Conservation (phyloP, 2,329 filamentous ascomycete species). For the Zymoseptoria brevis region DNA sequence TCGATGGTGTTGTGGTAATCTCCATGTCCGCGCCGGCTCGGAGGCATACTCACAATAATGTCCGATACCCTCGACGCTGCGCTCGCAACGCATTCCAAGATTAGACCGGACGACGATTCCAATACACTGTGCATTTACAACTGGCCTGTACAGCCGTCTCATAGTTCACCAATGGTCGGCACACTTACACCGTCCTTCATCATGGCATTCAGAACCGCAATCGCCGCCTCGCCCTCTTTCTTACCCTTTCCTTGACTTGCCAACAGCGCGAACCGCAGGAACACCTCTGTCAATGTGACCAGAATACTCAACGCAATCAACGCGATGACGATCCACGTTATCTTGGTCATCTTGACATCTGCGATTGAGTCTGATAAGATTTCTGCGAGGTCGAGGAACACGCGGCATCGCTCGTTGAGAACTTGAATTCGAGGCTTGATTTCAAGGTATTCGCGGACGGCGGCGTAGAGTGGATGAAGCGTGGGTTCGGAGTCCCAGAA, state of each 20-base stretch:
- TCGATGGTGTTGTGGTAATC: no score
- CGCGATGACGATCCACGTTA: constrained; percentile 97
- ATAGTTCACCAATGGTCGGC: neutral
- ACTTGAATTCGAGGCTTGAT: constrained; percentile 95
- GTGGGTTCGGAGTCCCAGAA: constrained; percentile 98
- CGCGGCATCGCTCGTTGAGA: constrained; percentile 90
- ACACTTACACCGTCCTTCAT: neutral
- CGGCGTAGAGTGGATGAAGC: constrained; percentile 85
- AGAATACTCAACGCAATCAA: constrained; percentile 85
- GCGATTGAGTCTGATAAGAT: constrained; percentile 88
- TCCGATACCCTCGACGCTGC: neutral
- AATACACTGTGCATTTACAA: neutral
- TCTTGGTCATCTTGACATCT: constrained; percentile 88
- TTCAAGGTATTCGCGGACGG: constrained; percentile 93
- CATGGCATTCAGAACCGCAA: constrained; percentile 5
- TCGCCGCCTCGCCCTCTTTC: constrained; percentile 6
- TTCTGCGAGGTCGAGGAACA: constrained; percentile 93
- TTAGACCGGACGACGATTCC: neutral
- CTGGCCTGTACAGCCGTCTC: neutral
- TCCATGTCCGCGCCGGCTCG: no score
- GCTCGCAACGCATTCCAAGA: neutral
- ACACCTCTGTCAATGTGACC: constrained; percentile 84
- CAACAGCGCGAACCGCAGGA: constrained; percentile 74
- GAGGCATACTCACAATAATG: neutral
- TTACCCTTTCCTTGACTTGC: constrained; percentile 16